Base-by-base conservation (phyloP, 2,329 filamentous ascomycete species). In the Alternaria dauci region DNA sequence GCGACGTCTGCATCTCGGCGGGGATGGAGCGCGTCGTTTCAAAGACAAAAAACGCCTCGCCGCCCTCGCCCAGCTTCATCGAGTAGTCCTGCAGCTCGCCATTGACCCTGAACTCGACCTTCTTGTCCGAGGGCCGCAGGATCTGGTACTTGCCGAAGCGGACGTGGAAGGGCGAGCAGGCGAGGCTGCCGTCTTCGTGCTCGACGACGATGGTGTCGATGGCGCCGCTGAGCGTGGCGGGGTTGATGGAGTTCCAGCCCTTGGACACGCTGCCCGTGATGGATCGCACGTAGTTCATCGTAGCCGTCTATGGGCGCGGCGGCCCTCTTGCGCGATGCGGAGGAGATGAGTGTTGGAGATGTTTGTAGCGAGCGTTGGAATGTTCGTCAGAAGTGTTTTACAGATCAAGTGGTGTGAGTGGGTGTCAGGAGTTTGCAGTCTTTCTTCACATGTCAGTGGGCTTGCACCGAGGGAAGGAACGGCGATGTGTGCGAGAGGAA, bases 231-330 rank as follows among this genome's bases (percentile, higher is more conserved):
- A 99, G 87, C 12, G 95, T 99, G 44, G 95, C 93, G 52, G 95
- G 95, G 80, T 99, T 99, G 85, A 99, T 96, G 26, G 94, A 97
- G 81, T 99, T 99, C 95, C 95, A 99, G 79, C 95, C 94, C 82
- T 95, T 97, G 71, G 94, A 96, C 73, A 99, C 94, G 53, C 93
- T 96, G 78, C 94, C 94, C 80, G 93, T 95, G 72, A 98, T 88
- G 76, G 94, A 96, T 71, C 95, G 88, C 70, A 98, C 94, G 91
- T 98, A 98, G 85, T 98, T 94, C 95, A 98, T 98, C 42, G 61
- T 65, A 79, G 84, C 76, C 72, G 51, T 50, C 30, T 47, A 43
- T 42, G 60, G 58, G 58, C 55, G 38, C 59, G 14, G 32, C 58
- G 58, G 52, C 55, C 51, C 58, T 43, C 42, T 26, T 57, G 55